Percentiles rank a stretch among this genome's conserved stretches.
phyloP scores from a whole-genome alignment of 192 early-diverging fungal genomes.

The Thamnidium elegans region DNA sequence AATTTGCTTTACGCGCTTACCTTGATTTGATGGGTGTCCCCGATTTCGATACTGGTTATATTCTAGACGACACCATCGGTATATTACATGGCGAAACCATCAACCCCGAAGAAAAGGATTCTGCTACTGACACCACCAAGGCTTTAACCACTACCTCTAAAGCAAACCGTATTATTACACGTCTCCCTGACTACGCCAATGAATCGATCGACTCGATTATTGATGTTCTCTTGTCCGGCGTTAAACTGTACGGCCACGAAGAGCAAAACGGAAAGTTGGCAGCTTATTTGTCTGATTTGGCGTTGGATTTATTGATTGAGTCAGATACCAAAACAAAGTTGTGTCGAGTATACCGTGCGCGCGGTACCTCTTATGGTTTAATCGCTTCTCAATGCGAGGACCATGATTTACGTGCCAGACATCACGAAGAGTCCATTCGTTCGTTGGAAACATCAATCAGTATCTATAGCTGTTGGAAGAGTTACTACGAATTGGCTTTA shows the following conservation, averaged over 20 bases:
- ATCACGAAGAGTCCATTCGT: background rate
- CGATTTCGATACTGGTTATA: background rate
- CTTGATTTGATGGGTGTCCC: constrained; percentile 44
- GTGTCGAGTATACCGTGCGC: background rate
- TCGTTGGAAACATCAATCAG: constrained; percentile 47
- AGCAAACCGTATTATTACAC: background rate
- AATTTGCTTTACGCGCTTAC: constrained; percentile 63
- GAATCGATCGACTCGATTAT: background rate
- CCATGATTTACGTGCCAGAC: background rate
- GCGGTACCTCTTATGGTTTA: background rate
- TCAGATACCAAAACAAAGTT: background rate
- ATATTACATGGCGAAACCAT: background rate
- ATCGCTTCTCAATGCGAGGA: constrained; percentile 15
- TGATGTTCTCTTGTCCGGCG: background rate
- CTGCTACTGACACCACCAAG: background rate
- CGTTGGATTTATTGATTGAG: background rate
- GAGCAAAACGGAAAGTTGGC: constrained; percentile 10
- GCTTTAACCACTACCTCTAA: background rate
- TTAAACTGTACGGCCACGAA: constrained; percentile 13
- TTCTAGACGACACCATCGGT: background rate
- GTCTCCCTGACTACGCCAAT: background rate
- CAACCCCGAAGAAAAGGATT: background rate
- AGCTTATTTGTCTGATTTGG: constrained; percentile 4
- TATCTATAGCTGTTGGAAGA: constrained; percentile 48
- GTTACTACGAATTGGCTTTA: constrained; percentile 60